phyloP scores from a whole-genome alignment of 176 grass and related monocot species.

The Carex cristatella region DNA sequence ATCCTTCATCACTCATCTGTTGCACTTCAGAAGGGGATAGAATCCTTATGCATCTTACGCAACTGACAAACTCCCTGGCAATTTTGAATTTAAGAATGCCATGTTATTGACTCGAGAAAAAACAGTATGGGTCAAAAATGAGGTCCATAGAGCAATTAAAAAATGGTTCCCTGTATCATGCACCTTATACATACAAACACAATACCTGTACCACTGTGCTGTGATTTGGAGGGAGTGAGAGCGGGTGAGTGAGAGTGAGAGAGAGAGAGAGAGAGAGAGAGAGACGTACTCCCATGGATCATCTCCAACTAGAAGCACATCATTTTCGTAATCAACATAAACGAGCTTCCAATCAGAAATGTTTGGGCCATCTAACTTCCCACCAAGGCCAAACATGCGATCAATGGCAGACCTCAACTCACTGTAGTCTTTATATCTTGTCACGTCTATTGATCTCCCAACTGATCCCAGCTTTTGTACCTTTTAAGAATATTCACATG shows the following conservation, averaged over 20 bases:
- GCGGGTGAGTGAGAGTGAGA: background rate
- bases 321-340: constrained; percentile 95
- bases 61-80: constrained; percentile 86
- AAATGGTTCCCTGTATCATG: background rate
- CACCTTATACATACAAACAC: background rate
- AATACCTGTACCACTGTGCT: too few relatives aligned
- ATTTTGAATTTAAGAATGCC: background rate
- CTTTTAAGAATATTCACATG: constrained; percentile 21
- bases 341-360: constrained; percentile 94
- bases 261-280: background rate
- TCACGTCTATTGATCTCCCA: constrained; percentile 96
- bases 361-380: constrained; percentile 65
- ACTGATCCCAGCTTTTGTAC: constrained; percentile 93
- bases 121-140: background rate
- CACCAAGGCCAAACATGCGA: constrained; percentile 86
- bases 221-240: background rate
- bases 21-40: constrained; percentile 85
- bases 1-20: constrained; percentile 78
- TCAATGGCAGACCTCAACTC: constrained; percentile 82
- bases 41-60: constrained; percentile 85
- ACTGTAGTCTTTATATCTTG: constrained; percentile 73
- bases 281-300: constrained; percentile 96
- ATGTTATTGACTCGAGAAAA: background rate
- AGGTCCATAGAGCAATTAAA: background rate
- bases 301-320: constrained; percentile 89